These are phyloP conservation scores for Zymoseptoria pseudotritici DNA, from an alignment of 2,329 filamentous ascomycete species.

Conservation along the genomic window DNA sequence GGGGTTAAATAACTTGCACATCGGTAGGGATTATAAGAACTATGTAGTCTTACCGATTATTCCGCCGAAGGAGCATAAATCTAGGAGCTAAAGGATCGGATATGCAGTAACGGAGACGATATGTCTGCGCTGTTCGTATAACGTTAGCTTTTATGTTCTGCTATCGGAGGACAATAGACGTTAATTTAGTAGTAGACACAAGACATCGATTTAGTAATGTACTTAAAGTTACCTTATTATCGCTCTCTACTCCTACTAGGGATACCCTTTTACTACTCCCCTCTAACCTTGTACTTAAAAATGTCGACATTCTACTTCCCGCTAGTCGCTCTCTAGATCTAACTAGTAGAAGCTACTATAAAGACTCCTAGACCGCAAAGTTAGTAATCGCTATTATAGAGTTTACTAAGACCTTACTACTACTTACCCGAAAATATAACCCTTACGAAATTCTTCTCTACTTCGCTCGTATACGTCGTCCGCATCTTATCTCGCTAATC, in stretches of 20 bases:
- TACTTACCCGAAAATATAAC: constrained; percentile 43
- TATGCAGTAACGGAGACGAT: too few relatives aligned
- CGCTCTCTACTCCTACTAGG: too few relatives aligned
- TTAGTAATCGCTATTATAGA: too few relatives aligned
- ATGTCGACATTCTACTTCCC: constrained; percentile 43
- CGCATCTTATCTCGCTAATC: constrained; percentile 36
- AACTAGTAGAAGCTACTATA: constrained; percentile 24
- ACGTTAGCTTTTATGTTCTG: too few relatives aligned
- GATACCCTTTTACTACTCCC: constrained; percentile 33
- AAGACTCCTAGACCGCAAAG: too few relatives aligned
- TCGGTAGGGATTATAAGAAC: constrained; percentile 44
- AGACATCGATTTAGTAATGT: too few relatives aligned
- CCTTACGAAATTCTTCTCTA: constrained; percentile 42
- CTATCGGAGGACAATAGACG: too few relatives aligned
- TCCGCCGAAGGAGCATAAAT: constrained; percentile 24
- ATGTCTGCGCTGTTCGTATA: too few relatives aligned
- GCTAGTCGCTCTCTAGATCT: constrained; percentile 45
- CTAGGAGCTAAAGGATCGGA: too few relatives aligned
- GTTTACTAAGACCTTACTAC: constrained; percentile 30
- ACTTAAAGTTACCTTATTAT: too few relatives aligned
- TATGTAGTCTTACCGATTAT: constrained; percentile 50
- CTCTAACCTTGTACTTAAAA: constrained; percentile 48
- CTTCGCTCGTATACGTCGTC: constrained; percentile 37
- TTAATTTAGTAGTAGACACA: too few relatives aligned
- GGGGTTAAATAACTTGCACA: constrained; percentile 49